phyloP scores from a whole-genome alignment of 1,284 basidiomycete genomes.

The Boletus hoseneyae region DNA sequence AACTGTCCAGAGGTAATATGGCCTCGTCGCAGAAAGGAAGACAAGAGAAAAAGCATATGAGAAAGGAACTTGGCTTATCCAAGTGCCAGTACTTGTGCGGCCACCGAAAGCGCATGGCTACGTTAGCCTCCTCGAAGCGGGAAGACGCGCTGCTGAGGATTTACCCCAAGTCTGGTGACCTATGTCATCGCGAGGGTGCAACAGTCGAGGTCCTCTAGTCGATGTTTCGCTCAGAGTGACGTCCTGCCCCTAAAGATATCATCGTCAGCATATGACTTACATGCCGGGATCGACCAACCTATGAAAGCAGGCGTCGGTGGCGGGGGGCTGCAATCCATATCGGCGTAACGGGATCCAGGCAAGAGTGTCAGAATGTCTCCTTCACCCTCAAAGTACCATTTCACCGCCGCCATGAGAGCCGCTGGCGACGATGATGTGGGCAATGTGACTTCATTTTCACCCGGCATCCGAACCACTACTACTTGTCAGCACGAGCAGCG shows the following conservation, averaged over 20 bases:
- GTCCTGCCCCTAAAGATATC: conserved; percentile 5
- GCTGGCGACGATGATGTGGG: conserved; percentile 9
- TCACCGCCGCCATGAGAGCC: conserved; percentile 6
- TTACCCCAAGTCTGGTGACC: conserved; percentile 15
- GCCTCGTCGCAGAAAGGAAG: neutral
- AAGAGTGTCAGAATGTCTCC: conserved; percentile 4
- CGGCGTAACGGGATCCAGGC: neutral
- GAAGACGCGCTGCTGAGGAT: neutral
- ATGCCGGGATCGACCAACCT: conserved; percentile 3
- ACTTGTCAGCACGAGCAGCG: too few species aligned
- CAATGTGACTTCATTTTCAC: neutral
- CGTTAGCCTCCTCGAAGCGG: neutral
- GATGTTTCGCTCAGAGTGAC: conserved; percentile 7
- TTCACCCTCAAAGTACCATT: neutral
- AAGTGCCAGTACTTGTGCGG: too few species aligned
- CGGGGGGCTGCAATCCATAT: conserved; percentile 6
- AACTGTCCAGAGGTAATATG: conserved; percentile 5
- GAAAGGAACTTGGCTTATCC: too few species aligned
- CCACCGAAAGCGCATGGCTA: too few species aligned
- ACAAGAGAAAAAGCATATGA: neutral
- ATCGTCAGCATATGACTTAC: conserved; percentile 1
- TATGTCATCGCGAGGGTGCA: conserved; percentile 22
- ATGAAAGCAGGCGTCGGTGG: neutral
- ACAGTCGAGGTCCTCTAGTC: conserved; percentile 6
- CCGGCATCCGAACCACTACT: neutral